Evolutionary conservation across 164 flowering plant species (phyloP).

Genomic region (Taxillus chinensis): DNA sequence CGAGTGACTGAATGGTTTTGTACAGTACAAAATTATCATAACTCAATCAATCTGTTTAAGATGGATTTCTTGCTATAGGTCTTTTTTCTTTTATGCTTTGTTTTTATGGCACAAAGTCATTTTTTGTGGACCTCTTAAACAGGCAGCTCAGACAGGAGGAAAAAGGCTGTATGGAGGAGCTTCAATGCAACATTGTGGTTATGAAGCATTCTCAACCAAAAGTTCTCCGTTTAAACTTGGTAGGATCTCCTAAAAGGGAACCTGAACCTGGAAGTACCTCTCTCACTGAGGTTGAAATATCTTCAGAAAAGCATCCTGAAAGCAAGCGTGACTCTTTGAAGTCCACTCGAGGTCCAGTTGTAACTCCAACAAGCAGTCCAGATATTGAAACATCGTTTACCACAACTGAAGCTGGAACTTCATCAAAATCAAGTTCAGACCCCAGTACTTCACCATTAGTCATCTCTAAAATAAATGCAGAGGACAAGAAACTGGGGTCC

Average conservation of each 20-base stretch:
- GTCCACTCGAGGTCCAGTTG: slow-evolving; percentile 29
- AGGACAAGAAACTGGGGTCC: slow-evolving; percentile 31
- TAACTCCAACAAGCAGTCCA: slow-evolving; percentile 51
- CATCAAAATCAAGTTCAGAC: slow-evolving; percentile 50
- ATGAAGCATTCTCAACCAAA: slow-evolving; percentile 64
- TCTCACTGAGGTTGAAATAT: slow-evolving; percentile 19
- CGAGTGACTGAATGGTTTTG: too few species aligned
- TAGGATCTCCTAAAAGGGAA: slow-evolving; percentile 42
- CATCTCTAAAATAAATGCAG: slow-evolving; percentile 20
- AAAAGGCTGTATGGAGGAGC: slow-evolving; percentile 66
- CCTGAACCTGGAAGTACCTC: slow-evolving; percentile 15
- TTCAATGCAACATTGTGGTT: slow-evolving; percentile 67
- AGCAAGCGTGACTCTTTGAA: slow-evolving; percentile 16
- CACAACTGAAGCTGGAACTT: slow-evolving; percentile 48
- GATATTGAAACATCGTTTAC: slow-evolving; percentile 45
- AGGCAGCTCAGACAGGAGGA: slow-evolving; percentile 55
- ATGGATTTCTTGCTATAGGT: not conserved
- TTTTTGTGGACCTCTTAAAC: not conserved
- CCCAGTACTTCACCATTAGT: slow-evolving; percentile 49
- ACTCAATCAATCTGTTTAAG: too few species aligned
- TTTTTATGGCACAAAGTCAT: too few species aligned
- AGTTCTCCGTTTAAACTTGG: slow-evolving; percentile 62
- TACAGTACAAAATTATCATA: too few species aligned
- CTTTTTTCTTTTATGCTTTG: too few species aligned
- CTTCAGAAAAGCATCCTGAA: slow-evolving; percentile 21